Evolutionary conservation across 169 alveolate species (phyloP).

Genomic region (Pseudocohnilembus persalinus): DNA sequence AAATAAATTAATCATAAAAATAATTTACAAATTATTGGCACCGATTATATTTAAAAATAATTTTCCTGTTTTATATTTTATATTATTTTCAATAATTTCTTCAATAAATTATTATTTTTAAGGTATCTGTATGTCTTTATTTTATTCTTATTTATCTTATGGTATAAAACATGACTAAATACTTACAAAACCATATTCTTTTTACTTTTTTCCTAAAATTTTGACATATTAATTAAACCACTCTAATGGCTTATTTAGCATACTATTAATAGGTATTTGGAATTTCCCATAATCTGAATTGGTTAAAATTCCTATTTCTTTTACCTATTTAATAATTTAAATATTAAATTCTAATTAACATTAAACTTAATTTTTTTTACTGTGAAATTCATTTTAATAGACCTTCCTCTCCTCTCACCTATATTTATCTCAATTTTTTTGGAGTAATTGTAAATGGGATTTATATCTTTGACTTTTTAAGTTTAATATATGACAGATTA

Average conservation of each 20-base stretch:
- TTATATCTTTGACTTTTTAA: not conserved
- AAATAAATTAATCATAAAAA: too few species aligned
- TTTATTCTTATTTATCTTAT: not conserved
- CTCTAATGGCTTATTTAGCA: constrained; percentile 15
- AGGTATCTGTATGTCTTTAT: not conserved
- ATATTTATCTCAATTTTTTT: constrained; percentile 9
- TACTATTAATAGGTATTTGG: not conserved
- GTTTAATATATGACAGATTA: not conserved
- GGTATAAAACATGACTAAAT: not conserved
- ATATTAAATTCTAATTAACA: not conserved
- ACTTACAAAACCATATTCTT: not conserved
- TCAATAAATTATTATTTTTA: not conserved
- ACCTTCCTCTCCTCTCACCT: constrained; percentile 3
- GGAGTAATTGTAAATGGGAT: constrained; percentile 29
- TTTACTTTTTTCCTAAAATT: constrained; percentile 22
- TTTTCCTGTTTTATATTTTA: not conserved
- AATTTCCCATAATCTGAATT: constrained; percentile 14
- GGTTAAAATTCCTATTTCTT: not conserved
- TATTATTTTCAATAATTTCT: too few species aligned
- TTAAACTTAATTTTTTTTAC: not conserved
- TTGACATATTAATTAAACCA: constrained; percentile 33
- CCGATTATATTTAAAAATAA: not conserved
- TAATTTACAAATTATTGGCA: not conserved
- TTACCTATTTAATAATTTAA: not conserved
- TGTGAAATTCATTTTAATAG: not conserved